Percentiles rank a stretch among this genome's conserved stretches.
Evolutionary conservation across 1,284 basidiomycete species (phyloP).

Genomic region (Porogramme epimiltina): DNA sequence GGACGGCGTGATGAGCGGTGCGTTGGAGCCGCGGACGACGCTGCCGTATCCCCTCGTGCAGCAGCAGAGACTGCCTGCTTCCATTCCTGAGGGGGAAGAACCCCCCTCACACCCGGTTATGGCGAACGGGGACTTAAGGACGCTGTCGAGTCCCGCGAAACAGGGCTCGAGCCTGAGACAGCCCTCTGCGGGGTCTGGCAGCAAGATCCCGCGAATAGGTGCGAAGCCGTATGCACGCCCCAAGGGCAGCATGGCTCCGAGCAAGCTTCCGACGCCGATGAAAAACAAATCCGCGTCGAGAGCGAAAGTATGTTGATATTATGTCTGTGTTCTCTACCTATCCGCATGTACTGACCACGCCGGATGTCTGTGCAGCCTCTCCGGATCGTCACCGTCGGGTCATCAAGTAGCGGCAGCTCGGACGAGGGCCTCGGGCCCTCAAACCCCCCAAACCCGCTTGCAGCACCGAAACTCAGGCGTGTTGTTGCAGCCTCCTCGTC

Average conservation of each 20-base stretch:
- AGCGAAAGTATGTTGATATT: neutral
- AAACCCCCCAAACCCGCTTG: constrained; percentile 7
- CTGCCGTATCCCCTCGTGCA: constrained; percentile 28
- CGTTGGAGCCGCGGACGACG: neutral
- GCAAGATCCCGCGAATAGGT: constrained; percentile 70
- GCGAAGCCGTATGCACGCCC: constrained; percentile 60
- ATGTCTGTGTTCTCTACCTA: too few relatives aligned
- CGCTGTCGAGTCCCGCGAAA: constrained; percentile 19
- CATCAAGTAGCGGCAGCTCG: constrained; percentile 28
- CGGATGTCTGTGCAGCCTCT: constrained; percentile 10
- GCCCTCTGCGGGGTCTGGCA: constrained; percentile 45
- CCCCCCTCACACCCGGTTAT: neutral
- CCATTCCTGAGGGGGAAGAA: constrained; percentile 33
- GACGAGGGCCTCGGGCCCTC: constrained; percentile 24
- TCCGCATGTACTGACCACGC: too few relatives aligned
- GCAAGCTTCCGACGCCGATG: constrained; percentile 10
- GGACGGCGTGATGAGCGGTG: constrained; percentile 9
- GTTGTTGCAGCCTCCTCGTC: neutral
- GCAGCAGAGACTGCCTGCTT: constrained; percentile 15
- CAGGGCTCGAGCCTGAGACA: constrained; percentile 53
- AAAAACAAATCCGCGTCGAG: constrained; percentile 1
- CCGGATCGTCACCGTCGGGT: constrained; percentile 19
- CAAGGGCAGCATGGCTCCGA: constrained; percentile 8
- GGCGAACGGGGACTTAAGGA: neutral
- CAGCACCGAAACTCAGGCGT: constrained; percentile 8